phyloP scores from a whole-genome alignment of 371 early-diverging fungal genomes.

The Mortierella sp. region DNA sequence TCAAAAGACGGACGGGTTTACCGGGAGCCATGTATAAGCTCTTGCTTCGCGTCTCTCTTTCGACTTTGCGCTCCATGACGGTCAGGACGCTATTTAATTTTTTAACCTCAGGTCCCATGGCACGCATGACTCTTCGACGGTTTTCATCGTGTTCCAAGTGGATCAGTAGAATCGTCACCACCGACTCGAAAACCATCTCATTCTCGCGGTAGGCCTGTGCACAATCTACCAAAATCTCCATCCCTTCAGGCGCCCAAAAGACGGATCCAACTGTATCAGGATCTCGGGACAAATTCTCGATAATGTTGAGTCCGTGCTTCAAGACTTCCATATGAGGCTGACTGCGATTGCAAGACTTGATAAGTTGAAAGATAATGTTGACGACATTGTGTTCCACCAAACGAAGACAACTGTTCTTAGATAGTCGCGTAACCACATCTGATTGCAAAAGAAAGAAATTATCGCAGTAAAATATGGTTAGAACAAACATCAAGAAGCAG shows the following conservation, averaged over 20 bases:
- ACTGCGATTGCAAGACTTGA: constrained; percentile 59
- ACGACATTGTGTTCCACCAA: constrained; percentile 58
- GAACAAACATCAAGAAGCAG: neutral
- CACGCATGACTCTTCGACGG: constrained; percentile 20
- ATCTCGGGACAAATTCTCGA: constrained; percentile 56
- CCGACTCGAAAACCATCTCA: constrained; percentile 52
- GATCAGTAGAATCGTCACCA: constrained; percentile 43
- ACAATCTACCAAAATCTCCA: constrained; percentile 54
- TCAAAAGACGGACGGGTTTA: constrained; percentile 12
- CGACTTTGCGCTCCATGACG: constrained; percentile 50
- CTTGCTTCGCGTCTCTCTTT: constrained; percentile 31
- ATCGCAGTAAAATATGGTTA: constrained; percentile 1
- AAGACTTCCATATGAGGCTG: constrained; percentile 60
- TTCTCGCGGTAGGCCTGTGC: constrained; percentile 55
- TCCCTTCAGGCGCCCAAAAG: constrained; percentile 49
- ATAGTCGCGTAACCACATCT: constrained; percentile 57
- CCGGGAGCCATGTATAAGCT: constrained; percentile 3
- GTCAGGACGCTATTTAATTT: constrained; percentile 40
- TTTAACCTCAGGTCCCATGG: constrained; percentile 40
- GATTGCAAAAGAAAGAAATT: neutral
- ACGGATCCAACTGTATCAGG: constrained; percentile 35
- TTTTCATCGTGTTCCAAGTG: constrained; percentile 36
- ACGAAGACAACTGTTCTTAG: constrained; percentile 56
- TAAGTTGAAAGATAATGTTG: constrained; percentile 56
- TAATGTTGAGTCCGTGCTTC: constrained; percentile 56